phyloP scores from a whole-genome alignment of 176 grass and related monocot genomes.

The Aechmea fasciata region DNA sequence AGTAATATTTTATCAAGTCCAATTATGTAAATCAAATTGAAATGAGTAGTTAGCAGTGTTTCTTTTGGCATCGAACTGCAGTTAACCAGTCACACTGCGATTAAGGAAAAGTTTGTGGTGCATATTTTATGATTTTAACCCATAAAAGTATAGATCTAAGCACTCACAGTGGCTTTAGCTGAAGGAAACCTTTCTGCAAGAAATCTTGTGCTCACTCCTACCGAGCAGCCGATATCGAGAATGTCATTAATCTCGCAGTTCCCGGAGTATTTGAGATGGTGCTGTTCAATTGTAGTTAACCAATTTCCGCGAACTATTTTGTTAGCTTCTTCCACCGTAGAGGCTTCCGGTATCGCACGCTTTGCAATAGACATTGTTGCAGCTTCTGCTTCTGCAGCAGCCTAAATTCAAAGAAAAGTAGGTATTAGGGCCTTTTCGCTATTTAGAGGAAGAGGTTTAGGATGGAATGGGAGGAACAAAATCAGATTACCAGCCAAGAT shows the following conservation, averaged over 20 bases:
- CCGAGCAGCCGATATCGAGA: conserved; percentile 78
- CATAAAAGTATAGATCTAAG: neutral
- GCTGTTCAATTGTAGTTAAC: conserved; percentile 58
- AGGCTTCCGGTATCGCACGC: conserved; percentile 61
- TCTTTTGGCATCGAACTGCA: neutral
- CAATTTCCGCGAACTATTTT: conserved; percentile 52
- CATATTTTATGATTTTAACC: neutral
- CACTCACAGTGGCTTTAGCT: conserved; percentile 53
- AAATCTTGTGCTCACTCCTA: conserved; percentile 71
- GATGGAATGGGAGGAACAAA: conserved; percentile 4
- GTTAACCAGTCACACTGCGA: neutral
- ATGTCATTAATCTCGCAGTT: conserved; percentile 48
- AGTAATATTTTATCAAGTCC: too few relatives aligned
- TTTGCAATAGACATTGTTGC: conserved; percentile 85
- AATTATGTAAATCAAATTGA: neutral
- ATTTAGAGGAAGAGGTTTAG: neutral
- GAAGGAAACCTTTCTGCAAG: conserved; percentile 67
- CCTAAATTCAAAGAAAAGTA: conserved; percentile 31
- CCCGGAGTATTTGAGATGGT: conserved; percentile 38
- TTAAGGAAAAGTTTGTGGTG: neutral
- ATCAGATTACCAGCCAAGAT: conserved; percentile 74
- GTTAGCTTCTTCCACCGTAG: conserved; percentile 54
- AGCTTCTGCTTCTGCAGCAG: conserved; percentile 76
- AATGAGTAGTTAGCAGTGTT: neutral
- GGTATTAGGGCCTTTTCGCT: too few relatives aligned